Evolutionary conservation across 2,329 filamentous ascomycete genomes (phyloP).

Genomic region (Trichoderma sp.): DNA sequence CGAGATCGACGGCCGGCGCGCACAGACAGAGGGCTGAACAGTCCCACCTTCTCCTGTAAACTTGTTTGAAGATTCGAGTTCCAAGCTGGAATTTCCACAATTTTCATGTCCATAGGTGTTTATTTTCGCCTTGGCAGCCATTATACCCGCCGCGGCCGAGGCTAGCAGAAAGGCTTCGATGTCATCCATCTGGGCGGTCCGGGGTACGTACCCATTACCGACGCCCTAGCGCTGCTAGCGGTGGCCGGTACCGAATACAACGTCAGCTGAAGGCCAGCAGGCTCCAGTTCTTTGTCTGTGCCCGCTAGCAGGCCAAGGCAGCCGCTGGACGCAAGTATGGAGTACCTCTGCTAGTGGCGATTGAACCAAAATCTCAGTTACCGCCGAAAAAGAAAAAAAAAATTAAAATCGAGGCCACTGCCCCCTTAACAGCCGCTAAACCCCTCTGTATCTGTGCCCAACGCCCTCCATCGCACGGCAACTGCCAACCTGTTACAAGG

Average conservation of each 20-base stretch:
- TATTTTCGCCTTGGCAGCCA: neutral
- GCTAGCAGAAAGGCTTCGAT: neutral
- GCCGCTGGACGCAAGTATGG: neutral
- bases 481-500: slow-evolving; percentile 11
- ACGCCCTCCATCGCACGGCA: neutral
- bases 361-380: neutral
- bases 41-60: no score
- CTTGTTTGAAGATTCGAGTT: neutral
- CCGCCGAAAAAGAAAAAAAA: neutral
- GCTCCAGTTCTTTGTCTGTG: neutral
- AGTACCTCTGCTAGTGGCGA: slow-evolving; percentile 5
- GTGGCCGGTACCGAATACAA: neutral
- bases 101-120: neutral
- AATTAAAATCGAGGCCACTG: neutral
- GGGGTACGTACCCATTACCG: neutral
- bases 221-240: neutral
- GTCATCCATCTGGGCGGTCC: neutral
- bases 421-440: neutral
- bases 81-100: neutral
- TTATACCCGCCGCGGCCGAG: neutral
- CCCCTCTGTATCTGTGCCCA: slow-evolving; percentile 8
- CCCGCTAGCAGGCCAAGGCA: slow-evolving; percentile 1
- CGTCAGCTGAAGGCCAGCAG: neutral
- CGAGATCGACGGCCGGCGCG: neutral
- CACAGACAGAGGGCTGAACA: neutral